Evolutionary conservation across 805 yeast species (phyloP), one percentile per base, ranked within the genome.

Genomic region (Kluyveromyces aestuarii): DNA sequence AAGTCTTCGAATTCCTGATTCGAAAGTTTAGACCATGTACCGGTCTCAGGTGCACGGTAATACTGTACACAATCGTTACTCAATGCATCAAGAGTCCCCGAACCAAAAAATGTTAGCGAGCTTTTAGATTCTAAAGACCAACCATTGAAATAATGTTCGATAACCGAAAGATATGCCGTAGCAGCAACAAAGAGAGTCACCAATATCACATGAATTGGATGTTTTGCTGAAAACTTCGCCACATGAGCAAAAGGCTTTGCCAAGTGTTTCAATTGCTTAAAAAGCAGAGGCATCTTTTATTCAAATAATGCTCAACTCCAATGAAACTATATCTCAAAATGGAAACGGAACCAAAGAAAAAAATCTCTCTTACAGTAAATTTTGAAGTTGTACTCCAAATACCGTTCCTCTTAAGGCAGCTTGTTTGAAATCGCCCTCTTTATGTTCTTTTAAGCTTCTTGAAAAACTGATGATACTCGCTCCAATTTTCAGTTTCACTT

Each of bases 141-240:
- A 45, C 62, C 61, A 47, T 52, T 75, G 46, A 77, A 70, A 62
- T 82, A 84, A 52, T 82, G 81, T 55, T 83, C 87, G 36, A 84
- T 79, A 2, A 83, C 76, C 3, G 90, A 76, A 50, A 90, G 73
- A 63, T 90, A 91, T 8, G 91, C 84, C 47, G 86, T 69, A 2
- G 96, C 83, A 2, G 95, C 93, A 39, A 87, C 63, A 44, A 89
- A 68, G 13, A 91, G 75, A 6, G 88, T 77, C 49, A 79, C 60
- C 43, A 88, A 79, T 47, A 90, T 81, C 48, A 88, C 77, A 67
- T 90, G 98, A 55, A 91, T 87, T 16, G 99, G 99, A 61, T 82
- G 77, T 51, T 78, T 77, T 13, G 96, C 93, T 47, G 91, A 79
- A 19, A 75, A 63, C 50, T 64, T 69, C 11, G 79, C 74, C 37